A percentile compares a stretch with the other conserved stretches of the same genome.
Evolutionary conservation across 192 early-diverging fungal species (phyloP).

Genomic region (Dissophora globulifera): DNA sequence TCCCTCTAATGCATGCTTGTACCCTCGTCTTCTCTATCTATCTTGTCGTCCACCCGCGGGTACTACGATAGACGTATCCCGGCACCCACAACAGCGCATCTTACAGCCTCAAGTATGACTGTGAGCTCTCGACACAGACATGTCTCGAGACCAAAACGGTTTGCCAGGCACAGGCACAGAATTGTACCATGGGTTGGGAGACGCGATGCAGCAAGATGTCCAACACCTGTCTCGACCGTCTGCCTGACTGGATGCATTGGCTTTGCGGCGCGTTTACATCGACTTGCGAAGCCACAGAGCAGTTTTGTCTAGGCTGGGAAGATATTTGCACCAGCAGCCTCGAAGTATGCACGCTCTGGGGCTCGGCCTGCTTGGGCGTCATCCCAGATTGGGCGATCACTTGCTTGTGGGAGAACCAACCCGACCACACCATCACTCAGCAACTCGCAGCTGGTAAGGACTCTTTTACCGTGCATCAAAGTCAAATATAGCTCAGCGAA

Average conservation of each 20-base stretch:
- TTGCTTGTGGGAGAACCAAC: slow-evolving; percentile 57
- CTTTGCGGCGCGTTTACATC: slow-evolving; percentile 40
- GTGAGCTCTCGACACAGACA: slow-evolving; percentile 15
- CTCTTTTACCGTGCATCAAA: too few species aligned
- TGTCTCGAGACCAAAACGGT: slow-evolving; percentile 42
- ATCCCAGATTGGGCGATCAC: slow-evolving; percentile 36
- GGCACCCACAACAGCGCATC: slow-evolving; percentile 56
- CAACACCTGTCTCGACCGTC: slow-evolving; percentile 18
- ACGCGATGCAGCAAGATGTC: slow-evolving; percentile 40
- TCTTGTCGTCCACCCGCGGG: neutral
- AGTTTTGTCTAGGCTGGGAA: slow-evolving; percentile 49
- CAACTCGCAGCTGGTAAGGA: slow-evolving; percentile 52
- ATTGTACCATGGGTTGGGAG: slow-evolving; percentile 35
- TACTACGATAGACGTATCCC: slow-evolving; percentile 43
- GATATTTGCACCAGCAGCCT: slow-evolving; percentile 37
- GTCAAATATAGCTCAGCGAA: too few species aligned
- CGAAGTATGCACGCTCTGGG: slow-evolving; percentile 42
- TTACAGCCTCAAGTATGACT: slow-evolving; percentile 52
- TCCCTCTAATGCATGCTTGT: too few species aligned
- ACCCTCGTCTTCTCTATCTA: too few species aligned
- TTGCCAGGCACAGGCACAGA: slow-evolving; percentile 32
- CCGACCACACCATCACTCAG: slow-evolving; percentile 30
- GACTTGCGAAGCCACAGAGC: slow-evolving; percentile 39
- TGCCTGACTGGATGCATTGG: slow-evolving; percentile 50
- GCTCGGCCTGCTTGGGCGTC: slow-evolving; percentile 27